phyloP scores from a whole-genome alignment of 352 stramenopile species.

The Plasmopara halstedii region DNA sequence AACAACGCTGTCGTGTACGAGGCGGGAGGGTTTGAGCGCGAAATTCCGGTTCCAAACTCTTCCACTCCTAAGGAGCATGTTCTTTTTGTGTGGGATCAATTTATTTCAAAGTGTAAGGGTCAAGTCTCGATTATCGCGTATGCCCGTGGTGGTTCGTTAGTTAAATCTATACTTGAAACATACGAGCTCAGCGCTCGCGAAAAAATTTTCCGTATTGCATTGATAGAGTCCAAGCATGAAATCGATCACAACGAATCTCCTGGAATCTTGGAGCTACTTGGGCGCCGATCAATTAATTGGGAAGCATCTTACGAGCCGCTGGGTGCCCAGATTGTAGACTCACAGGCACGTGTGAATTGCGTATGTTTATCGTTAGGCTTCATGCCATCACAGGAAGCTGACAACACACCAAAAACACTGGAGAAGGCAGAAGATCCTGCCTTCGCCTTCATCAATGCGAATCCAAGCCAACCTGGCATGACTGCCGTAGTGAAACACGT shows the following conservation, averaged over 20 bases:
- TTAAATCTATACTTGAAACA: constrained; percentile 79
- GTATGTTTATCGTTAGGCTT: constrained; percentile 82
- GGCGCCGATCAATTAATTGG: constrained; percentile 84
- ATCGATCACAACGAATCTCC: constrained; percentile 74
- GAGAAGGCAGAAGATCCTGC: constrained; percentile 75
- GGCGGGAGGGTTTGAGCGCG: constrained; percentile 79
- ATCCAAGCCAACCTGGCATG: constrained; percentile 73
- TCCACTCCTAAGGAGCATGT: constrained; percentile 79
- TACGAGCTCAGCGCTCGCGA: constrained; percentile 65
- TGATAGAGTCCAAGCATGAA: constrained; percentile 86
- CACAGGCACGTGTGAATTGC: constrained; percentile 76
- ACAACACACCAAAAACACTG: constrained; percentile 59
- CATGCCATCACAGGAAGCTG: constrained; percentile 58
- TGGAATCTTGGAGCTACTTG: constrained; percentile 72
- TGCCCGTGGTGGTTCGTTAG: constrained; percentile 65
- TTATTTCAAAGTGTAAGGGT: constrained; percentile 69
- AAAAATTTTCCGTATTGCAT: constrained; percentile 74
- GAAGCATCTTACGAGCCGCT: constrained; percentile 78
- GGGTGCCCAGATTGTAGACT: constrained; percentile 80
- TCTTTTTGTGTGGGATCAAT: constrained; percentile 84
- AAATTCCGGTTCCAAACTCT: constrained; percentile 79
- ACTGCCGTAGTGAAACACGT: constrained; percentile 80
- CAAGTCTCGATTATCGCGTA: constrained; percentile 84
- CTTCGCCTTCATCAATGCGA: constrained; percentile 78
- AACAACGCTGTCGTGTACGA: constrained; percentile 87